Base-by-base conservation (phyloP, 495 filamentous ascomycete genomes). In the Podospora appendiculata region DNA sequence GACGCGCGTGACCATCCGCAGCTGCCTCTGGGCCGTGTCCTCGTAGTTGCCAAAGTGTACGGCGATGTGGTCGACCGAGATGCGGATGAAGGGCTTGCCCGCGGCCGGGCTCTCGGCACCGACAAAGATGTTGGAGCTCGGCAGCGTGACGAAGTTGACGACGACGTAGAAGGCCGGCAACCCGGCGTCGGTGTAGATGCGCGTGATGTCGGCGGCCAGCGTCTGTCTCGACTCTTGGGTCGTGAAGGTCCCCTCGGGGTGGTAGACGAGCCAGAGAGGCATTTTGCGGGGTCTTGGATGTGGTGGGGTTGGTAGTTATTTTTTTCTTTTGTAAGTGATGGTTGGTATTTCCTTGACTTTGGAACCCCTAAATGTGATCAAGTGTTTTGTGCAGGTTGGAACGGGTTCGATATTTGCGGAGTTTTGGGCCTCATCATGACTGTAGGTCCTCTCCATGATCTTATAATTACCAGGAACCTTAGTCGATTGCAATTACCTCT, bases 121-220 rank as follows among this genome's bases (percentile, higher is more conserved):
- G 33, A 67, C 44, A 14, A 54, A 72, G 52, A 59, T 59, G 49
- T 50, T 51, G 10, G 36, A 19, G 6, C 49, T 16, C 4, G 54
- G 55, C 18, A 71, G 38, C 8, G 57, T 45, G 45, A 64, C 53
- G 61, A 68, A 72, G 38, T 65, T 48, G 36, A 70, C 56, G 45
- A 63, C 53, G 2, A 71, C 68, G 51, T 72, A 72, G 45, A 71
- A 71, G 19, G 66, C 62, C 13, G 70, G 68, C n/a, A 72, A 58
- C 39, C 52, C 55, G 43, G 50, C n/a, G 43, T 38, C 19, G 34
- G 62, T 68, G 59, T 72, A 72, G 41, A 70, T 53, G 16, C 19
- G 32, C 4, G 62, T 68, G 17, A 67, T 50, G 54, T 54, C 52
- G 17, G 35, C 32, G 11, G 56, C 55, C 19, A 72, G 62, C 32